These are phyloP conservation scores for Trypanosoma caninum DNA, from an alignment of 208 protist genomes.

Conservation along the genomic window DNA sequence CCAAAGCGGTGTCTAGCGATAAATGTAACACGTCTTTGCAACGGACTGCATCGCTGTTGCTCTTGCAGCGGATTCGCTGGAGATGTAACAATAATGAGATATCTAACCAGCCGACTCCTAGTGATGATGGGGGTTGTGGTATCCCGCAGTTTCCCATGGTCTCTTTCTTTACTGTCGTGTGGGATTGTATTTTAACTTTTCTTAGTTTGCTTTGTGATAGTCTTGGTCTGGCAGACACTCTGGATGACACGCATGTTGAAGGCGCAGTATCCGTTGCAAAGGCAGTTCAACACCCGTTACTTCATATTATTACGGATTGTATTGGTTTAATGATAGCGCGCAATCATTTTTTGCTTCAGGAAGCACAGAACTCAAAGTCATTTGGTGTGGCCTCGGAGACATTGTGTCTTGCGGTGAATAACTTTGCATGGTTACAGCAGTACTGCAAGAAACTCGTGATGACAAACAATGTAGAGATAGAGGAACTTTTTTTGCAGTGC, in stretches of 20 bases:
- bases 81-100: not conserved
- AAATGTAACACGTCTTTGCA: not conserved
- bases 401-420: slow-evolving; percentile 16
- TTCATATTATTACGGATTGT: slow-evolving; percentile 8
- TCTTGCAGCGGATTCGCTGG: slow-evolving; percentile 11
- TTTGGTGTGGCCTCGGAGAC: slow-evolving; percentile 1
- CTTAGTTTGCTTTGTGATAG: not conserved
- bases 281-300: not conserved
- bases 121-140: not conserved
- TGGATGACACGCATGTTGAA: not conserved
- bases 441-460: slow-evolving; percentile 1
- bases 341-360: slow-evolving; percentile 3
- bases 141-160: not conserved
- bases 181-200: slow-evolving; percentile 6
- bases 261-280: not conserved
- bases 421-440: slow-evolving; percentile 20
- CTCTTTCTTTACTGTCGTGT: slow-evolving; percentile 16
- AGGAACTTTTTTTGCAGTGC: slow-evolving; percentile 9
- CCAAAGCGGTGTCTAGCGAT: not conserved
- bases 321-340: slow-evolving; percentile 16
- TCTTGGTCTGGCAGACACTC: not conserved
- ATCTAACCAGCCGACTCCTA: not conserved
- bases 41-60: not conserved
- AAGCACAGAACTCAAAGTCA: slow-evolving; percentile 1
- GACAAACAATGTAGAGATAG: not conserved